Evolutionary conservation across 768 basidiomycete genomes (phyloP).

Genomic region (Tulasnella calospora): DNA sequence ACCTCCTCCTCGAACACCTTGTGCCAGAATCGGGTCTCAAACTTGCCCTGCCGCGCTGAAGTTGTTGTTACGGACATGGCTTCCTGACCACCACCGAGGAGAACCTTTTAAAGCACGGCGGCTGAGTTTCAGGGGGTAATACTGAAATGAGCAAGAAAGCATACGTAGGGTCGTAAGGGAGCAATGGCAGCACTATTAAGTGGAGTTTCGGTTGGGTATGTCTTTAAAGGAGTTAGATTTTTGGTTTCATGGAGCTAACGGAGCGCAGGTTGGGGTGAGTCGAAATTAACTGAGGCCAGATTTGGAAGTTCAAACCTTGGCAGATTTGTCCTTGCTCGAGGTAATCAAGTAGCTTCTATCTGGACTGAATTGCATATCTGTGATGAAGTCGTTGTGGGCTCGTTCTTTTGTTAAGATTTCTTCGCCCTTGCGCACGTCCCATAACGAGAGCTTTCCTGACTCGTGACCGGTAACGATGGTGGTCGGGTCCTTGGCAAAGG

Average conservation of each 20-base stretch:
- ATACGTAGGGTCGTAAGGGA: slow-evolving; percentile 76
- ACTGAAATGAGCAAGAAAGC: slow-evolving; percentile 31
- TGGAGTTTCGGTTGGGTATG: slow-evolving; percentile 87
- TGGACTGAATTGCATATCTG: slow-evolving; percentile 84
- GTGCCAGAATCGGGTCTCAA: slow-evolving; percentile 98
- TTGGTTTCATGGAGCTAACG: slow-evolving; percentile 79
- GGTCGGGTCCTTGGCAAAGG: slow-evolving; percentile 73
- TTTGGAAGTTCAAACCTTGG: slow-evolving; percentile 55
- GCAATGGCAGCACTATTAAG: slow-evolving; percentile 89
- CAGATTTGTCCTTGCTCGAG: slow-evolving; percentile 93
- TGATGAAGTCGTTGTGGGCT: slow-evolving; percentile 80
- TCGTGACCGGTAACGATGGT: slow-evolving; percentile 92
- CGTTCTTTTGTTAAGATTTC: slow-evolving; percentile 79
- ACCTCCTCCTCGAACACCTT: slow-evolving; percentile 95
- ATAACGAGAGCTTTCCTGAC: slow-evolving; percentile 89
- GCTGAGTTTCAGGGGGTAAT: not conserved
- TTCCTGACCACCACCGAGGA: slow-evolving; percentile 95
- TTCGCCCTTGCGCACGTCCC: slow-evolving; percentile 81
- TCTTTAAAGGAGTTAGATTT: slow-evolving; percentile 86
- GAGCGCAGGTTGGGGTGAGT: slow-evolving; percentile 1
- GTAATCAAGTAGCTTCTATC: slow-evolving; percentile 96
- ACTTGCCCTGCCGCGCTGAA: slow-evolving; percentile 88
- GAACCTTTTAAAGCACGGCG: slow-evolving; percentile 47
- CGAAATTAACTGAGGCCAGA: not conserved
- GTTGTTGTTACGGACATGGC: slow-evolving; percentile 97